Evolutionary conservation across 352 stramenopile species (phyloP).

Genomic region (Phytophthora pini): DNA sequence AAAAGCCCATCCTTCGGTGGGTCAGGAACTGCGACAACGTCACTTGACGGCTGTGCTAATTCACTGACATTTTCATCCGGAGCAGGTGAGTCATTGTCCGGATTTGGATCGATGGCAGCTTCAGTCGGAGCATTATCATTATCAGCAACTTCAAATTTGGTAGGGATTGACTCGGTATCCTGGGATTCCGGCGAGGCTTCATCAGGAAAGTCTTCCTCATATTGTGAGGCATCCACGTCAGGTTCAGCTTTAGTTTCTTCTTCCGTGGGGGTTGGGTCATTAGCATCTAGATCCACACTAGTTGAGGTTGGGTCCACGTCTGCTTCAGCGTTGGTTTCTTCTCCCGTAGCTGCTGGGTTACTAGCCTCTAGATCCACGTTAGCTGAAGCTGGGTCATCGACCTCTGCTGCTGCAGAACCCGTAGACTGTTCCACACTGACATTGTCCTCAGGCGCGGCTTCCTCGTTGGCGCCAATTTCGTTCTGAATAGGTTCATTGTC

Average conservation of each 20-base stretch:
- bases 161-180: background rate
- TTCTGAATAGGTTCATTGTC: background rate
- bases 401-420: too few relatives aligned
- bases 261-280: background rate
- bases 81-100: background rate
- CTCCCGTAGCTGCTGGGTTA: too few relatives aligned
- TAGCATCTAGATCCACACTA: constrained; percentile 3
- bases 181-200: constrained; percentile 1
- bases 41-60: background rate
- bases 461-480: background rate
- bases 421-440: background rate
- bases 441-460: background rate
- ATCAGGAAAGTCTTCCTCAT: constrained; percentile 24
- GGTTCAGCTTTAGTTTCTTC: background rate
- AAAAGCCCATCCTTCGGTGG: constrained; percentile 22
- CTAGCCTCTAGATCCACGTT: too few relatives aligned
- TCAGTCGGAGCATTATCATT: background rate
- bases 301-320: background rate
- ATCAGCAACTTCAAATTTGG: background rate
- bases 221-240: constrained; percentile 2
- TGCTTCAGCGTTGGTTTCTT: background rate
- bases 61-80: background rate
- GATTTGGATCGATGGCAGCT: background rate
- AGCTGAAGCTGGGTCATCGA: too few relatives aligned
- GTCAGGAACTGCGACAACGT: background rate